Percentiles rank a stretch among this genome's conserved stretches.
Conservation (phyloP, 371 early-diverging fungal species). For the Dinochytrium kinnereticum region DNA sequence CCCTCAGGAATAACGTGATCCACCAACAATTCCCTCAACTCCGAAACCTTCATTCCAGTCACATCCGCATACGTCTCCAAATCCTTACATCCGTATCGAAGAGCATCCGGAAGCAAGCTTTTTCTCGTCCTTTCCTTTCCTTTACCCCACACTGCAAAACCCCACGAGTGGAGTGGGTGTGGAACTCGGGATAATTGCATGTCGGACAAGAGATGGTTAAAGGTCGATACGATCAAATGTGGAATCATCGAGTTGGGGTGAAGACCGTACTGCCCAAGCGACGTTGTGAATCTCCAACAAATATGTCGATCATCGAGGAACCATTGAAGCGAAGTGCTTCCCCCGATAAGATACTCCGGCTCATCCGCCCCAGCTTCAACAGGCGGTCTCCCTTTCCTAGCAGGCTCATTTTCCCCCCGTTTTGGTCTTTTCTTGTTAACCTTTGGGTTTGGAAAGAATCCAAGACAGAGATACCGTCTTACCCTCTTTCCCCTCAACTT, state of each 20-base stretch:
- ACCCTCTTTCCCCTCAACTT: neutral
- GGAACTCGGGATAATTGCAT: no score
- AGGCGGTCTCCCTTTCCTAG: neutral
- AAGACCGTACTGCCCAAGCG: conserved; percentile 4
- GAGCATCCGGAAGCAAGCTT: neutral
- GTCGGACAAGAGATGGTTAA: no score
- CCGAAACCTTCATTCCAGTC: neutral
- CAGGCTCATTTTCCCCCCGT: neutral
- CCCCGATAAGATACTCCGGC: conserved; percentile 4
- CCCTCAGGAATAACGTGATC: neutral
- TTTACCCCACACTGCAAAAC: conserved; percentile 5
- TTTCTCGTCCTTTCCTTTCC: neutral
- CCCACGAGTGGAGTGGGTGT: neutral
- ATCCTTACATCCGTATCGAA: neutral
- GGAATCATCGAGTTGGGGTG: conserved; percentile 8
- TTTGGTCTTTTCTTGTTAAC: neutral
- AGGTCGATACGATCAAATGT: neutral
- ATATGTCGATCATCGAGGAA: neutral
- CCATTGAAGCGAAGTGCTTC: neutral
- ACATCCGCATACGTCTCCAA: neutral
- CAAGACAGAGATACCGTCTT: neutral
- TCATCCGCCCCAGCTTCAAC: neutral
- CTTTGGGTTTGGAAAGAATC: conserved; percentile 6
- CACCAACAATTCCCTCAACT: neutral
- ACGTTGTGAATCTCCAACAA: neutral